phyloP scores from a whole-genome alignment of 768 basidiomycete genomes.

The Trametes cingulata region DNA sequence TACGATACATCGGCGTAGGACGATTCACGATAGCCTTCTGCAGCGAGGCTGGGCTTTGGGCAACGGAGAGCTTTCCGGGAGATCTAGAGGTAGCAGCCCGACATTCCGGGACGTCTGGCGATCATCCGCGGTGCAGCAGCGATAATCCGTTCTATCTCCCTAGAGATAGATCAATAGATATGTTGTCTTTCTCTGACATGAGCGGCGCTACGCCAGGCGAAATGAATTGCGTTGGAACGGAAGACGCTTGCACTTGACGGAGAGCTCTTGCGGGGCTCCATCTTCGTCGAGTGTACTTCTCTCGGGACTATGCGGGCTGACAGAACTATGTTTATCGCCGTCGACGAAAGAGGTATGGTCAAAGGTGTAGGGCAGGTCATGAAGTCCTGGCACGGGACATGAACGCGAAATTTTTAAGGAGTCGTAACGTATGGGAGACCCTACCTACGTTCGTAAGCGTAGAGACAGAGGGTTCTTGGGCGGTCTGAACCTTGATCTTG shows the following conservation, averaged over 20 bases:
- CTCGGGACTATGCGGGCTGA: neutral
- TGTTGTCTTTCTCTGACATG: neutral
- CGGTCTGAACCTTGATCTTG: constrained; percentile 4
- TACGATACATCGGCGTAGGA: neutral
- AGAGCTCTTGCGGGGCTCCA: too few species aligned
- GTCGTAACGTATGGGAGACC: neutral
- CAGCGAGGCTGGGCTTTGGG: too few species aligned
- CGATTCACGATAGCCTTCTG: too few species aligned
- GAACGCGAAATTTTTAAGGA: constrained; percentile 4
- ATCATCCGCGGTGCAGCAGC: neutral
- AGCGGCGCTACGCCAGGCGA: neutral
- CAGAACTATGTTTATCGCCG: neutral
- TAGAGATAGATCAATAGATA: constrained; percentile 1
- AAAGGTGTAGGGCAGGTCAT: neutral
- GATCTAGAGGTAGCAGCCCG: neutral
- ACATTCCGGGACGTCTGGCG: neutral
- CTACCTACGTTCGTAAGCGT: neutral
- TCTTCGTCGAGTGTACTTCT: neutral
- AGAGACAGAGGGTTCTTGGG: neutral
- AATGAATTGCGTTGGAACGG: neutral
- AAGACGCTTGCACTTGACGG: neutral
- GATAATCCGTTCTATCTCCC: constrained; percentile 9
- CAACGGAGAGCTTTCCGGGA: neutral
- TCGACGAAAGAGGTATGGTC: neutral
- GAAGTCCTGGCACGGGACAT: neutral